Base-by-base conservation (phyloP, 371 early-diverging fungal species). In the Mucor sp. region DNA sequence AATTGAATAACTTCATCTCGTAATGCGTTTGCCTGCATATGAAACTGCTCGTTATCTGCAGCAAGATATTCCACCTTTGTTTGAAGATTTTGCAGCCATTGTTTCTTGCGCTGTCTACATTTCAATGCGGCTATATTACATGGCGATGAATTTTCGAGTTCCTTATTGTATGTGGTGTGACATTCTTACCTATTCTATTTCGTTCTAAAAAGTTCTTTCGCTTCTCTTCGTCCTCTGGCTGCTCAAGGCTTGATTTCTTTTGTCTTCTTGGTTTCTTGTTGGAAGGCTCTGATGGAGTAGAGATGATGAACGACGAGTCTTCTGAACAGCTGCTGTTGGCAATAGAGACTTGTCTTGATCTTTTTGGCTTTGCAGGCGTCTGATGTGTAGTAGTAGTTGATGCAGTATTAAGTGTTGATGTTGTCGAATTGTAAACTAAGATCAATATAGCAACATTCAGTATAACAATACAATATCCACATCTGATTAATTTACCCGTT, bases 131-230 rank as follows among this genome's bases (percentile, higher is more conserved):
- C 91, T 78, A 53, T 44, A 17, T 19, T 17, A 62, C 25, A 59
- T 30, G 25, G 30, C 6, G 41, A 41, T 64, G 41, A 30, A n/a
- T 25, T 2, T 41, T 56, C n/a, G 37, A n/a, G 56, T 35, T 39
- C 14, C 23, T 15, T 59, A 23, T 17, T 23, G 43, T 47, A 39
- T 37, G 19, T 17, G 48, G 50, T 47, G 19, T 17, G 48, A 12
- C 9, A 44, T 37, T 58, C 58, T 67, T 81, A 90, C 92, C 92
- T 79, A 88, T 87, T 65, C 93, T 85, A 75, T 93, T 93, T 65
- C 93, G 81, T 74, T 93, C 95, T 76, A 93, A 81, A 76, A 94
- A 93, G 76, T 86, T 92, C 68, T 81, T 81, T 60, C 93, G 82
- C 65, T 91, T 93, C 56, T 90, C 91, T 60, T 90, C 89, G 19